A percentile compares a stretch with the other conserved stretches of the same genome.
Evolutionary conservation across 495 filamentous ascomycete genomes (phyloP).

Genomic region (Podospora didyma): DNA sequence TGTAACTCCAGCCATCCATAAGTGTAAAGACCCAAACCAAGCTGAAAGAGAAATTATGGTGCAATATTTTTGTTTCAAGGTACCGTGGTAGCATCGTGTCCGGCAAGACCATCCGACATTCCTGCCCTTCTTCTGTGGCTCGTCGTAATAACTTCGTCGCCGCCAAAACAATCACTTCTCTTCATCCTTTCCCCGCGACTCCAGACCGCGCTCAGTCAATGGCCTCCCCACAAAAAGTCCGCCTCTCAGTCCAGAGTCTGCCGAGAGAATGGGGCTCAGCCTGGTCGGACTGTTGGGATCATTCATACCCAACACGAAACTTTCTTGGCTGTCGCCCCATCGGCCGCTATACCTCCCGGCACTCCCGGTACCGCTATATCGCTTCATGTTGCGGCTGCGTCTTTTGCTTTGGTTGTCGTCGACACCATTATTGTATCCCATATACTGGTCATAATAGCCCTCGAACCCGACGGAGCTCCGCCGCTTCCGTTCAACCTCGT

Average conservation of each 20-base stretch:
- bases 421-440: slow-evolving; percentile 1
- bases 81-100: no score
- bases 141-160: no score
- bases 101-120: no score
- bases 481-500: slow-evolving; percentile 4
- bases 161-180: not conserved
- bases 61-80: no score
- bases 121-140: no score
- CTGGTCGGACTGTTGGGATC: slow-evolving; percentile 27
- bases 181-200: not conserved
- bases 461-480: slow-evolving; percentile 22
- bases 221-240: not conserved
- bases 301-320: slow-evolving; percentile 23
- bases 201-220: not conserved
- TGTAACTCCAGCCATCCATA: not conserved
- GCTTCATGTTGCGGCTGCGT: slow-evolving; percentile 4
- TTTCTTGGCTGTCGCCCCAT: slow-evolving; percentile 25
- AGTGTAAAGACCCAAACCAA: no score
- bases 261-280: slow-evolving; percentile 20
- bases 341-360: slow-evolving; percentile 11
- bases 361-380: no score
- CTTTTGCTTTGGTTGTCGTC: slow-evolving; percentile 10
- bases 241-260: slow-evolving; percentile 13
- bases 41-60: no score
- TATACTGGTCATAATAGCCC: slow-evolving; percentile 23